Evolutionary conservation across 1,139 yeast species (phyloP), one percentile per base, ranked within the genome.

Genomic region (Torulaspora globosa): DNA sequence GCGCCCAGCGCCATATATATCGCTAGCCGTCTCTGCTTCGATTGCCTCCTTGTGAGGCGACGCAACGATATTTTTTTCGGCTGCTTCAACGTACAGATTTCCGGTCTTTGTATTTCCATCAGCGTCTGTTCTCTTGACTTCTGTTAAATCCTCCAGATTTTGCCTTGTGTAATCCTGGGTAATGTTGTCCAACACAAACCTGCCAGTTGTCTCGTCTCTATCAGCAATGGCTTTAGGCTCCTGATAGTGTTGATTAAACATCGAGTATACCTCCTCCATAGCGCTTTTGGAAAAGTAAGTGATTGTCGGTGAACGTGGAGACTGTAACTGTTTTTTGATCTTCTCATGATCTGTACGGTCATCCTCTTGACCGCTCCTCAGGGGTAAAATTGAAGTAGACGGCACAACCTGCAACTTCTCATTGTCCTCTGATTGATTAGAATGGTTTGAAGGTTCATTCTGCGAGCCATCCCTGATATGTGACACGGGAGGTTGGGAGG

Each of bases 231-330:
- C 36, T 36, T 50, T 50, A n/a, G 54, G 48, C 40, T 54, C 58
- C n/a, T 52, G 36, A 36, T 53, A 57, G 43, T 59, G 54, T 54
- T 78, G 81, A 58, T 84, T 87, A 60, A 87, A 86, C 85, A 89
- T 84, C 18, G 76, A 76, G 50, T 78, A 72, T 0, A 89, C 82
- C 55, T 88, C 96, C 44, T 80, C 79, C 46, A 81, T 76, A 0
- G 96, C 95, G 57, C 82, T 79, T 49, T 79, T 80, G 0, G 96
- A 83, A 61, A 76, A 82, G 62, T 83, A 68, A 0, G 96, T 88
- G 56, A 85, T 75, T 0, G 96, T 88, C 0, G 96, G 96, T 0
- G 88, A 81, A 10, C 70, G 67, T 4, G 78, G 73, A 18, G 66
- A 32, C 15, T 45, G 49, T 10, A 31, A 36, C 18, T 34, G 48